Percentiles rank a stretch among this genome's conserved stretches.
Conservation (phyloP, 148 eudicot genomes). For the Rhododendron mucronatum region DNA sequence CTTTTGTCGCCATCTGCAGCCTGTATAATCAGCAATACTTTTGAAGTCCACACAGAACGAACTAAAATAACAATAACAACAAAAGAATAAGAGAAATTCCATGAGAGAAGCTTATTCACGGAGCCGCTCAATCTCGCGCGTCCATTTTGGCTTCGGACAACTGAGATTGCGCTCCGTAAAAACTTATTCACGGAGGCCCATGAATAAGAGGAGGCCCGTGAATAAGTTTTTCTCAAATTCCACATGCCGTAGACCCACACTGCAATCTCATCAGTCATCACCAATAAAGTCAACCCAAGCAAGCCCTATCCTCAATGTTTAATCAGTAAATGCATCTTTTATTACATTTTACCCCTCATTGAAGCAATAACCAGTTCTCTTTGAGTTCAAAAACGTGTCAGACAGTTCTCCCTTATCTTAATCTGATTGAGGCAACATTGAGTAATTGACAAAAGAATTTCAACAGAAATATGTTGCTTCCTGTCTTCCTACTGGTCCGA, state of each 20-base stretch:
- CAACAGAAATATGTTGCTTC: background rate
- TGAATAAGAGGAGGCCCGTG: too few relatives aligned
- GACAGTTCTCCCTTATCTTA: background rate
- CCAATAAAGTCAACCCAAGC: background rate
- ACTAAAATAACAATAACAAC: background rate
- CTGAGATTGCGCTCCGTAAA: too few relatives aligned
- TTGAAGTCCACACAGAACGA: background rate
- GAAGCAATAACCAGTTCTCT: background rate
- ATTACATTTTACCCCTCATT: background rate
- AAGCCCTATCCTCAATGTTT: background rate
- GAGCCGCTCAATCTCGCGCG: too few relatives aligned
- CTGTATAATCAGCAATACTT: constrained; percentile 13
- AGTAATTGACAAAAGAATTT: background rate
- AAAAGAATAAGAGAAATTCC: background rate
- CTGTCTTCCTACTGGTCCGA: background rate
- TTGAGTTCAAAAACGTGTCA: background rate
- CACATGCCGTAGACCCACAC: background rate
- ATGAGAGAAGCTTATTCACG: too few relatives aligned
- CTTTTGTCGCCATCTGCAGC: constrained; percentile 18
- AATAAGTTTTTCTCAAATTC: background rate
- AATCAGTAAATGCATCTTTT: background rate
- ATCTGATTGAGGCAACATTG: background rate
- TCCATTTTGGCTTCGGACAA: too few relatives aligned
- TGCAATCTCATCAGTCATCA: background rate
- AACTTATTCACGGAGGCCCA: too few relatives aligned